Evolutionary conservation across 306 rosid species (phyloP).

Genomic region (Mimosa pudica): DNA sequence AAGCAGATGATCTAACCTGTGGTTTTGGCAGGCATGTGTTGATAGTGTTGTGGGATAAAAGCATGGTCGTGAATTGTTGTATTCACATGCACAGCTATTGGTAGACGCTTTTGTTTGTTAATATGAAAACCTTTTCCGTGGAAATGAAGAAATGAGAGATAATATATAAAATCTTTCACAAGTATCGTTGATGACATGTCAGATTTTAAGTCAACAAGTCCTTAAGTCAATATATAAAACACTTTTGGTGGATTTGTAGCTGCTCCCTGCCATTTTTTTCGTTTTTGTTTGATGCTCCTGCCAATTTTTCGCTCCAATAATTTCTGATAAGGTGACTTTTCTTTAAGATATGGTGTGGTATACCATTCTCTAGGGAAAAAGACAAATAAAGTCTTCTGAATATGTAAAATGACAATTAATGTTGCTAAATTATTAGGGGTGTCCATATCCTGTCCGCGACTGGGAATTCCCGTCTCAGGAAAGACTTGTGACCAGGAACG

Average conservation of each 20-base stretch:
- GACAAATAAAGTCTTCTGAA: no score
- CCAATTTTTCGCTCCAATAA: no score
- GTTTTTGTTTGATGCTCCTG: no score
- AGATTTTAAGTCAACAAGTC: background rate
- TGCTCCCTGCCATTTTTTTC: no score
- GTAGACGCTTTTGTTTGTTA: background rate
- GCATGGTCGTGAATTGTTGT: slow-evolving; percentile 14
- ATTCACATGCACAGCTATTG: background rate
- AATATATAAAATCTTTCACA: background rate
- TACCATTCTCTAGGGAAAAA: no score
- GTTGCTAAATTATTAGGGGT: no score
- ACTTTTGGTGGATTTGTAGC: background rate
- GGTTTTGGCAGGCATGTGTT: background rate
- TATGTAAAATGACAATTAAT: no score
- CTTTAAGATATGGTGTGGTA: no score
- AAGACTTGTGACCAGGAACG: no score
- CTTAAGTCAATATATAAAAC: background rate
- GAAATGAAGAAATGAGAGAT: background rate
- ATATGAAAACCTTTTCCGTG: background rate
- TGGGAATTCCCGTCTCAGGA: no score
- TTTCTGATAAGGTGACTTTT: no score
- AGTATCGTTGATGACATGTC: background rate
- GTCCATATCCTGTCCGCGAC: no score
- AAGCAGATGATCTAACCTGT: background rate
- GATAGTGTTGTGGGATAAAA: slow-evolving; percentile 5